A percentile compares a stretch with the other conserved stretches of the same genome.
These are phyloP conservation scores for Panicum virgatum DNA, from an alignment of 202 grass and related monocot species.

Conservation along the genomic window DNA sequence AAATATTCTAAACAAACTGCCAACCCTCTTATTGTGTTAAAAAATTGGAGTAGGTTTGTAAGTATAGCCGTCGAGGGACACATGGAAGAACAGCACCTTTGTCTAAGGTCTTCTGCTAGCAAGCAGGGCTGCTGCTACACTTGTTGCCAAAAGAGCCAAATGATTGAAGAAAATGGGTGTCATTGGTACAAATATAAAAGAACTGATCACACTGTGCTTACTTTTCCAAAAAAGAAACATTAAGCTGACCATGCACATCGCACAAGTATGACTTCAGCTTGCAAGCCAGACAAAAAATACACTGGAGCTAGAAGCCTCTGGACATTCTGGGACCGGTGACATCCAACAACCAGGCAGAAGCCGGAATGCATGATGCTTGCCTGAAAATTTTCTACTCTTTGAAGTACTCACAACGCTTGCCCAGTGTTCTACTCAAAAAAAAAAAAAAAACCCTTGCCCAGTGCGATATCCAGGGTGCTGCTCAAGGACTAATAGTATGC, in stretches of 20 bases:
- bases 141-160: neutral
- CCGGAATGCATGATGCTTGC: neutral
- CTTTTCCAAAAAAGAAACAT: neutral
- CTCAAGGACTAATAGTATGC: too few relatives aligned
- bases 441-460: too few relatives aligned
- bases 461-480: too few relatives aligned
- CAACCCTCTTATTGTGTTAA: too few relatives aligned
- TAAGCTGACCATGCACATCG: neutral
- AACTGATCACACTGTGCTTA: neutral
- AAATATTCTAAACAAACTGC: neutral
- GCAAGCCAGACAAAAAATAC: neutral
- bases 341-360: constrained; percentile 7
- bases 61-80: neutral
- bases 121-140: neutral
- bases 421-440: too few relatives aligned
- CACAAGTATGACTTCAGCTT: neutral
- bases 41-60: neutral
- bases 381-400: neutral
- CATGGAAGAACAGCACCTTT: neutral
- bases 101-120: neutral
- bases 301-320: neutral
- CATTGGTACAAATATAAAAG: neutral
- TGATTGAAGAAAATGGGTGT: neutral
- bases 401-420: neutral
- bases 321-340: neutral